Evolutionary conservation across 768 basidiomycete genomes (phyloP).

Genomic region (Mrakia gelida): DNA sequence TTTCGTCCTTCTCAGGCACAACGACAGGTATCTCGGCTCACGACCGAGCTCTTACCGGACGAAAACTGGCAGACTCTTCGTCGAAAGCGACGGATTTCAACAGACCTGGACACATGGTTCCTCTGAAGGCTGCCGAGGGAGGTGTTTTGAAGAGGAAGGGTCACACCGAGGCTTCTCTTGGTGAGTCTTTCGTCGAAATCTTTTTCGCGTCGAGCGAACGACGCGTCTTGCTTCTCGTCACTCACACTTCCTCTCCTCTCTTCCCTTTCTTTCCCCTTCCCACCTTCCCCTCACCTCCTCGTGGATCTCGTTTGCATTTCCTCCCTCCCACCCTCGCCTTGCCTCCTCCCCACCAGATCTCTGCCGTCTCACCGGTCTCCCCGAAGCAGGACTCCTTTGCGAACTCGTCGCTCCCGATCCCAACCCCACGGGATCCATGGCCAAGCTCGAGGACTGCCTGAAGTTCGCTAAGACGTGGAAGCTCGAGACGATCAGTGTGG

Average conservation of each 20-base stretch:
- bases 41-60: conserved; percentile 82
- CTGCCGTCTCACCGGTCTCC: conserved; percentile 66
- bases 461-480: conserved; percentile 86
- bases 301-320: no score
- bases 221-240: background rate
- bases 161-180: conserved; percentile 83
- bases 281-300: background rate
- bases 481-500: conserved; percentile 90
- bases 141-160: conserved; percentile 83
- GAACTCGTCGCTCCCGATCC: conserved; percentile 81
- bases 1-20: conserved; percentile 58
- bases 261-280: background rate
- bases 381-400: conserved; percentile 76
- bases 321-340: background rate
- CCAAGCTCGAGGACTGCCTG: conserved; percentile 87
- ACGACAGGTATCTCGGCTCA: conserved; percentile 96
- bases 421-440: conserved; percentile 82
- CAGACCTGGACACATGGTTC: conserved; percentile 92
- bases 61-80: conserved; percentile 63
- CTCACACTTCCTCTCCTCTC: background rate
- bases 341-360: conserved; percentile 55
- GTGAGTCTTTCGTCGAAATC: conserved; percentile 40
- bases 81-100: conserved; percentile 66
- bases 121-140: conserved; percentile 76
- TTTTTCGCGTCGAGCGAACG: background rate